Base-by-base conservation (phyloP, 2,329 filamentous ascomycete genomes). In the Rugonectria rugulosa region DNA sequence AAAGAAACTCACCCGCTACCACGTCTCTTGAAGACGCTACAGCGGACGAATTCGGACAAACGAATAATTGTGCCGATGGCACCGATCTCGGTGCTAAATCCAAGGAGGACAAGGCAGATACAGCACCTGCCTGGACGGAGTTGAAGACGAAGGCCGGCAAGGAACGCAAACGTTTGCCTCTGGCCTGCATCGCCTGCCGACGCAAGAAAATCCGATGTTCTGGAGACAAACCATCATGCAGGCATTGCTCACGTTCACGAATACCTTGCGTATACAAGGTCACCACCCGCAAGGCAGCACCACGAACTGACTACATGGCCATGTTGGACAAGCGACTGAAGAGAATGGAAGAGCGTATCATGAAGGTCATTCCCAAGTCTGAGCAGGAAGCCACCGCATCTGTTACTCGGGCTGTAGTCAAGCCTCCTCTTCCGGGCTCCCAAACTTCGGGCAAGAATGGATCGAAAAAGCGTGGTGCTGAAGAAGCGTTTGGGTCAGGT, bases 191-290 rank as follows among this genome's bases (percentile, higher is more conserved):
- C 67, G 93, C 93, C 31, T 99, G 95, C 70, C 86, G 95, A 27
- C 85, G 95, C 68, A 99, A 99, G 79, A 99, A 99, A 79, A 98
- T 99, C 61, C 88, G 94, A 48, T 99, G 95, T 72, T 98, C 94
- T 0, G 95, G 95, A 55, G 95, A 98, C 78, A 98, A 97, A 74
- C 95, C 95, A 3, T 91, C 93, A 1, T 99, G 95, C 80, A 97
- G 97, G 74, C 95, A 98, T 75, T 98, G 95, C 71, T 81, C 96
- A 56, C 86, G 93, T 53, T 96, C 94, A 46, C 86, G 94, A 37
- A 96, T 96, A 65, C 94, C 94, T 2, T 99, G 95, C 72, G 93
- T 98, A 5, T 99, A 98, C 81, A 98, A 98, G 70, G 92, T 97
- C 56, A 98, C 93, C 0, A 92, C 93, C 4, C 84, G 95, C 57